Evolutionary conservation across 345 rosid genomes (phyloP).

Genomic region (Pistacia vera): DNA sequence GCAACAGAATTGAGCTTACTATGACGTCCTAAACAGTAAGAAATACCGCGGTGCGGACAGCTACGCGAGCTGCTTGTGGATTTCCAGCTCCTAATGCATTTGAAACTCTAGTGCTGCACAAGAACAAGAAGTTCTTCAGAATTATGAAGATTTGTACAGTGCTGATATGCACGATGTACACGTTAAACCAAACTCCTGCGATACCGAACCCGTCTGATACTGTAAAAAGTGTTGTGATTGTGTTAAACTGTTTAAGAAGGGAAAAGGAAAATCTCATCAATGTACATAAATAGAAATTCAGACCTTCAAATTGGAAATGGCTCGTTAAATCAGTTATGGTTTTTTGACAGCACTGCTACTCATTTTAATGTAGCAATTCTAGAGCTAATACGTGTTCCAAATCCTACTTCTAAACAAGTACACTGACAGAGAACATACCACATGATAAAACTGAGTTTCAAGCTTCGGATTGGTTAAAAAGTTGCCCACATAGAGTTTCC

Average conservation of each 20-base stretch:
- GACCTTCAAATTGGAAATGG: too few species aligned
- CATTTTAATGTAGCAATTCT: too few species aligned
- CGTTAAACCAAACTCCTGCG: slow-evolving; percentile 47
- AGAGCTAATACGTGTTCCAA: too few species aligned
- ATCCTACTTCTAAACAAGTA: too few species aligned
- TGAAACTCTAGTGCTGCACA: slow-evolving; percentile 73
- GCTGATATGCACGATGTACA: background rate
- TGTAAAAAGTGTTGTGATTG: slow-evolving; percentile 47
- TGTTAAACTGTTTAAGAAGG: slow-evolving; percentile 46
- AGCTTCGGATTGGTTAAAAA: slow-evolving; percentile 79
- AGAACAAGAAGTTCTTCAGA: background rate
- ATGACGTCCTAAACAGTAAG: slow-evolving; percentile 39
- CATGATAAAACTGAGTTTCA: slow-evolving; percentile 80
- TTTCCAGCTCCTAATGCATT: slow-evolving; percentile 86
- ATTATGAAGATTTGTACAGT: too few species aligned
- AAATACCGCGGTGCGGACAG: slow-evolving; percentile 43
- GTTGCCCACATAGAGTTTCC: slow-evolving; percentile 81
- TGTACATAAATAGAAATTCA: background rate
- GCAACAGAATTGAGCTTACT: slow-evolving; percentile 45
- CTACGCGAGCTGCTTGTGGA: slow-evolving; percentile 44
- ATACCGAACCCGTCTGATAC: slow-evolving; percentile 63
- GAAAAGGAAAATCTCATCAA: background rate
- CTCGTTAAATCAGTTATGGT: too few species aligned
- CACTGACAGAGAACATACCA: slow-evolving; percentile 51
- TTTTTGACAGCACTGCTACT: too few species aligned